Evolutionary conservation across 1,284 basidiomycete species (phyloP), one percentile per base, ranked within the genome.

Genomic region (Pholiota adiposa): DNA sequence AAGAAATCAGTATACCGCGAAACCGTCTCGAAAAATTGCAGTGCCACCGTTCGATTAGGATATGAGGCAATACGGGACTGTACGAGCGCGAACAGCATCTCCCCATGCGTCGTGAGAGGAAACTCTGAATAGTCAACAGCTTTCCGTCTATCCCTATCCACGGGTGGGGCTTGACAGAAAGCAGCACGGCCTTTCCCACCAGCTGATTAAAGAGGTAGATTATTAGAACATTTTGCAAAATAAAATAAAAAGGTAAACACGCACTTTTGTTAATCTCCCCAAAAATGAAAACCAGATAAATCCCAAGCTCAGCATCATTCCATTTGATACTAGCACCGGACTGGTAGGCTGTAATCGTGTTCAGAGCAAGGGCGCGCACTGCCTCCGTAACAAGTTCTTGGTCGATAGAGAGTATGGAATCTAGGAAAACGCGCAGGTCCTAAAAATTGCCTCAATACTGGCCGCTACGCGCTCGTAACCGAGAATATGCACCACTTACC

Each of bases 1-100:
- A 98, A 99, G 75, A 98, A 98, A 71, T 98, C 96, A 40, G 89
- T 86, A 73, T 99, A 99, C 57, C 98, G 87, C 14, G 94, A 88
- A 8, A 88, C 85, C 21, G 93, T 93, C 77, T 99, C 97, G 67
- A 98, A 98, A 77, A 92, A 97, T 70, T 97, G 94, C 74, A 98
- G 83, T 12, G 88, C 83, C n/a, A 98, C 97, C 8, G 90, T 84
- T 25, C 90, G 89, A 74, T 98, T 91, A 1, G 94, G 93, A 77
- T 92, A 96, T 0, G 83, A 81, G 2, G 90, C 89, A 49, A 99
- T 88, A 19, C 90, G 88, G 27, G 93, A 96, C 65, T 91, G 85
- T 44, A 97, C 87, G 54, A 97, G 86, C 5, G 90, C 86, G 64
- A 91, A 84, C 51, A 99, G 79, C 79, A 98, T 88, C 72, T 97